Conservation (phyloP, 2,329 filamentous ascomycete species). For the Penicillium sclerotiorum region DNA sequence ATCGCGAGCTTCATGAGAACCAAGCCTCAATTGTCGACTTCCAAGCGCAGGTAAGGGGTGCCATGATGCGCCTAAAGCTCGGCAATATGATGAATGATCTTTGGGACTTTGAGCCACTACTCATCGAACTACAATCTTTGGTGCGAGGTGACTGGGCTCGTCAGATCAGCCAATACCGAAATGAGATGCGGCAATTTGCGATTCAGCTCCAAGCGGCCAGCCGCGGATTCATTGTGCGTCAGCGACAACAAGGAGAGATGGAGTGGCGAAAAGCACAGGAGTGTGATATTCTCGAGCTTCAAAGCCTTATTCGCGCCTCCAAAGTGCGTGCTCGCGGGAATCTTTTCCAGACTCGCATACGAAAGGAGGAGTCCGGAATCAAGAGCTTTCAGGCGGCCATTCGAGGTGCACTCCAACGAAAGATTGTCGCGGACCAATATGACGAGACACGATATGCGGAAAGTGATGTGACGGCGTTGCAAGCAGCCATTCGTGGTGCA, state of each 20-base stretch:
- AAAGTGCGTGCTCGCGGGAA: slow-evolving; percentile 48
- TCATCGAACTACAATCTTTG: slow-evolving; percentile 81
- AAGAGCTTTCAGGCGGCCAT: slow-evolving; percentile 60
- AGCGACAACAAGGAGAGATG: slow-evolving; percentile 61
- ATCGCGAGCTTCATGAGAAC: slow-evolving; percentile 78
- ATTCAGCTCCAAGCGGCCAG: slow-evolving; percentile 75
- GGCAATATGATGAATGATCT: slow-evolving; percentile 83
- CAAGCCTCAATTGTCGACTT: slow-evolving; percentile 74
- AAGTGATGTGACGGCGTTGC: slow-evolving; percentile 60
- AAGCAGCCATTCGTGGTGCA: slow-evolving; percentile 68
- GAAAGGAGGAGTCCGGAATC: slow-evolving; percentile 47
- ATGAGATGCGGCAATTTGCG: slow-evolving; percentile 82
- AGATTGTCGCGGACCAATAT: slow-evolving; percentile 42
- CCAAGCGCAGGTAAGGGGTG: slow-evolving; percentile 84
- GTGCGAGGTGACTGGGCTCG: slow-evolving; percentile 86
- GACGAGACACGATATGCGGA: slow-evolving; percentile 47
- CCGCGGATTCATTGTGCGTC: slow-evolving; percentile 75
- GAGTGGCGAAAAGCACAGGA: slow-evolving; percentile 75
- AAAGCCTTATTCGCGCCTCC: slow-evolving; percentile 72
- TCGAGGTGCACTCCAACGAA: slow-evolving; percentile 49
- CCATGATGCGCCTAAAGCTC: slow-evolving; percentile 73
- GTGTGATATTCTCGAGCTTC: slow-evolving; percentile 72
- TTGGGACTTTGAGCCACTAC: slow-evolving; percentile 79
- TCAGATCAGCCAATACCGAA: slow-evolving; percentile 78
- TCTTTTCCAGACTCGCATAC: slow-evolving; percentile 42